Evolutionary conservation across 805 yeast genomes (phyloP).

Genomic region (Scheffersomyces amazonensis): DNA sequence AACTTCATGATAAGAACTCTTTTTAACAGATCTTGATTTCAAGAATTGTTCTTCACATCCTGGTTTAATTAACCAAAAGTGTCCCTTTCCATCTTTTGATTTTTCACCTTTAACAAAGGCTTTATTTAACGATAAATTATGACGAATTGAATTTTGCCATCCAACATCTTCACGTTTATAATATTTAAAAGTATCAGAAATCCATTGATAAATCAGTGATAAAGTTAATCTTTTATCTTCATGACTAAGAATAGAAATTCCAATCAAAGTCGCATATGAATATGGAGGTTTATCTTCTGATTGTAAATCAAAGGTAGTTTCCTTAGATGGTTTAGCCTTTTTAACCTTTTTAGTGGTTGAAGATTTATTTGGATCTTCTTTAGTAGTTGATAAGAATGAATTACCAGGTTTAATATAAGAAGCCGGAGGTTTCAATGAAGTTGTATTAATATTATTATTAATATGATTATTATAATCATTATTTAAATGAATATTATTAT

Average conservation of each 20-base stretch:
- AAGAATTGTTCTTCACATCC: constrained; percentile 81
- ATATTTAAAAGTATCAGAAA: constrained; percentile 76
- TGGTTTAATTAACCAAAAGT: constrained; percentile 87
- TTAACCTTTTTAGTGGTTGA: constrained; percentile 22
- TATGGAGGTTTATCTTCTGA: constrained; percentile 83
- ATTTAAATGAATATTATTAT: neutral
- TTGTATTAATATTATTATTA: too few relatives aligned
- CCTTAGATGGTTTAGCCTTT: constrained; percentile 27
- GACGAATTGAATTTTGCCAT: constrained; percentile 97
- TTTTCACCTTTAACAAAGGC: constrained; percentile 89
- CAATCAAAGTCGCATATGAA: constrained; percentile 90
- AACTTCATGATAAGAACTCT: constrained; percentile 39
- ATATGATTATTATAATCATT: too few relatives aligned
- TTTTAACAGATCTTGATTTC: constrained; percentile 54
- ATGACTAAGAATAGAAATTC: constrained; percentile 88
- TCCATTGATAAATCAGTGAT: constrained; percentile 87
- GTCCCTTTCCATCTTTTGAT: constrained; percentile 88
- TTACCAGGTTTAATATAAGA: constrained; percentile 7
- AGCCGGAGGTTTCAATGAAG: constrained; percentile 10
- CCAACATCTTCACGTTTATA: constrained; percentile 86
- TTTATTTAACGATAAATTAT: constrained; percentile 86
- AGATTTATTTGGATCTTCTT: constrained; percentile 4
- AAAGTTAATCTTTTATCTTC: constrained; percentile 44
- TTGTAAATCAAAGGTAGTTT: constrained; percentile 40
- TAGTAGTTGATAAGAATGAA: constrained; percentile 12